Evolutionary conservation across 257 asterid genomes (phyloP), one percentile per base, ranked within the genome.

Genomic region (Fraxinus quadrangulata): DNA sequence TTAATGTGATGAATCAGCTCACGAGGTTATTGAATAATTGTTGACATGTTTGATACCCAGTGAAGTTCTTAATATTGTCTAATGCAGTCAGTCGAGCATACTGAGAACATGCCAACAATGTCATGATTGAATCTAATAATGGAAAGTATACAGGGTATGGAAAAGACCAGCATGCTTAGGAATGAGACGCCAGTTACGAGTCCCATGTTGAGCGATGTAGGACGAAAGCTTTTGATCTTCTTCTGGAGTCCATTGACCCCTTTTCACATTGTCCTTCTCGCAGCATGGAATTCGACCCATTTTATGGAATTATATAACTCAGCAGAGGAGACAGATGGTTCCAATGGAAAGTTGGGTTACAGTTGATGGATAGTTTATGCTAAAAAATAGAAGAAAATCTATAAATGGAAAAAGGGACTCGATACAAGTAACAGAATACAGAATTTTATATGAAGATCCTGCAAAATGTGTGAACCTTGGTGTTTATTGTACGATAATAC

Each of bases 241-340:
- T 83, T 94, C 99, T 0, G 97, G 94, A 0, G 97, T 94, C 99
- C 99, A 94, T 75, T 94, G 99, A 36, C 99, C 99, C 21, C 96
- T 83, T 80, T 93, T 93, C 30, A 93, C 98, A 28, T 85, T 90
- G 16, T 92, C 98, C 79, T 96, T 96, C 78, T 93, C 99, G 83
- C 98, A 96, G 83, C 99, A 96, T 0, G 97, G 97, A 24, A 92
- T 85, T 54, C 99, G 54, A 1, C 98, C 99, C 99, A 95, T 93
- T 4, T 72, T 42, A 23, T 4, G 36, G 28, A 63, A 63, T 26
- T 63, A 63, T 63, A 63, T 63, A 63, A 63, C 36, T 63, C 67
- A 3, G 69, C 21, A n/a, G 24, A 54, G 34, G 69, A 23, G 33
- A 11, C 31, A 23, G 34, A 63, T 63, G 34, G 19, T 63, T 63